These are phyloP conservation scores for Entomortierella lignicola DNA, from an alignment of 192 early-diverging fungal species.

Conservation along the genomic window DNA sequence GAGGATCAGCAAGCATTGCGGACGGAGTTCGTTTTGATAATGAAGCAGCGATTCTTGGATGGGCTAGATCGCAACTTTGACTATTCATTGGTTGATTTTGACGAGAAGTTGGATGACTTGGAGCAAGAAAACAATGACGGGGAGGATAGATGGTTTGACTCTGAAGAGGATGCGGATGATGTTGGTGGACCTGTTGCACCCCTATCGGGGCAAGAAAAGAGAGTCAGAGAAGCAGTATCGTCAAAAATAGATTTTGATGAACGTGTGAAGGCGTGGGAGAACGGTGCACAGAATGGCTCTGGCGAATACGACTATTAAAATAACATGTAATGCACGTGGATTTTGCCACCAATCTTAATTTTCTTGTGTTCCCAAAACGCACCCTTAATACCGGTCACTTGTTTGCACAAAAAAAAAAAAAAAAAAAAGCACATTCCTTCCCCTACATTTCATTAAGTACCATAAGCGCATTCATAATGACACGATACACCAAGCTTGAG, in stretches of 20 bases:
- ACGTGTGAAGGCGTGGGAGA: slow-evolving; percentile 27
- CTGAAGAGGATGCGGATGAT: slow-evolving; percentile 19
- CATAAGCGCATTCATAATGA: slow-evolving; percentile 38
- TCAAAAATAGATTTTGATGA: slow-evolving; percentile 7
- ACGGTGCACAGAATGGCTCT: slow-evolving; percentile 24
- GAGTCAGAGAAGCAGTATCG: neutral
- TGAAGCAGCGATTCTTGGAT: slow-evolving; percentile 53
- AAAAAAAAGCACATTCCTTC: slow-evolving; percentile 16
- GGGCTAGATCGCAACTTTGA: slow-evolving; percentile 40
- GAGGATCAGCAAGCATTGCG: slow-evolving; percentile 40
- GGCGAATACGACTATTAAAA: slow-evolving; percentile 39
- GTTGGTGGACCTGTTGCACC: slow-evolving; percentile 5
- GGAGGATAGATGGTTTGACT: slow-evolving; percentile 46
- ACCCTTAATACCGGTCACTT: too few relatives aligned
- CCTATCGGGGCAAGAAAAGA: neutral
- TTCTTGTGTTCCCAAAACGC: too few relatives aligned
- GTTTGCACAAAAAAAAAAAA: slow-evolving; percentile 7
- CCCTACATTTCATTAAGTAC: neutral
- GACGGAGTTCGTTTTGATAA: slow-evolving; percentile 44
- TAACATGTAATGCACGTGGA: too few relatives aligned
- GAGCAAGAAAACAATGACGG: slow-evolving; percentile 43
- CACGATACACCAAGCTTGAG: slow-evolving; percentile 62
- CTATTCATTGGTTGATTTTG: slow-evolving; percentile 45
- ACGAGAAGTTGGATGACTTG: slow-evolving; percentile 49
- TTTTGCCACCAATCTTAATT: too few relatives aligned